A percentile compares a stretch with the other conserved stretches of the same genome.
phyloP scores from a whole-genome alignment of 169 alveolate species.

The Cryptosporidium viatorum region DNA sequence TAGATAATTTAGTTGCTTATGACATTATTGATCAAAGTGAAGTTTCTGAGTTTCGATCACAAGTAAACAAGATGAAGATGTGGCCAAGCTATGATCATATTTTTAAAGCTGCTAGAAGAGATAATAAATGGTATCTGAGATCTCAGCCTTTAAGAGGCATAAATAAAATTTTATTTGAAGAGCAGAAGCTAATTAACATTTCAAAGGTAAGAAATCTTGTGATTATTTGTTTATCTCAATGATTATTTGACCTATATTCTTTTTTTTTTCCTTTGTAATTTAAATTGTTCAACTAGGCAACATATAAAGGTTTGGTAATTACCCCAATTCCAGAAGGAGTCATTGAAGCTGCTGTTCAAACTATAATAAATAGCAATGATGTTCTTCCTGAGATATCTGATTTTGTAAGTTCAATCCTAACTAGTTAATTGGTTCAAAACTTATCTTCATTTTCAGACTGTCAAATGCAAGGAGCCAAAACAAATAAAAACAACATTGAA shows the following conservation, averaged over 20 bases:
- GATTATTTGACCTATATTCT: background rate
- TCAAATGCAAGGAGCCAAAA: background rate
- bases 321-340: constrained; percentile 63
- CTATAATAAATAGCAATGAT: constrained; percentile 31
- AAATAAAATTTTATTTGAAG: constrained; percentile 9
- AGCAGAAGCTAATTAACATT: constrained; percentile 37
- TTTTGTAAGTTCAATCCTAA: constrained; percentile 23
- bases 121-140: constrained; percentile 51
- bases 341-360: constrained; percentile 42
- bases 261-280: background rate
- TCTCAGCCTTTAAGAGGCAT: constrained; percentile 19
- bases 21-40: background rate
- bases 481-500: background rate
- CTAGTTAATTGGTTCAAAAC: background rate
- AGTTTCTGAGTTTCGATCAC: constrained; percentile 23
- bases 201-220: constrained; percentile 42
- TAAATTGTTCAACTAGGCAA: constrained; percentile 8
- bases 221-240: background rate
- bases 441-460: constrained; percentile 7
- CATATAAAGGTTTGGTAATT: constrained; percentile 41
- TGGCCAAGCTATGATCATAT: constrained; percentile 72
- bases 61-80: constrained; percentile 45
- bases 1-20: no score
- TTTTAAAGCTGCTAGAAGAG: constrained; percentile 67
- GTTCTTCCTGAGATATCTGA: constrained; percentile 38